phyloP scores from a whole-genome alignment of 202 grass and related monocot genomes.

The Tripidium arundinaceum region DNA sequence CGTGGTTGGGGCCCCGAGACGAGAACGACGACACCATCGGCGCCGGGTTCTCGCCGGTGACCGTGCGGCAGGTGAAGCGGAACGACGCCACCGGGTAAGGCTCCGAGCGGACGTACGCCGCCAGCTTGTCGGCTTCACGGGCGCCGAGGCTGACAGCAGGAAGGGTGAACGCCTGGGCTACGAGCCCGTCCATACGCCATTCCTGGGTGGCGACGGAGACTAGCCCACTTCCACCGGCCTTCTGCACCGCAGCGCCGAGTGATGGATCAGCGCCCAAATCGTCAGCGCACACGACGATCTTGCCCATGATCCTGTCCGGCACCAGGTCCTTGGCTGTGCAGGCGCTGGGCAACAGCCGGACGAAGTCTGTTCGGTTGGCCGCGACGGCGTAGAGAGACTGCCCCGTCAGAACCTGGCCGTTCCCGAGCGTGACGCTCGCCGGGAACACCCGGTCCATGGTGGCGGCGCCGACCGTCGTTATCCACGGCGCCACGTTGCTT shows the following conservation, averaged over 20 bases:
- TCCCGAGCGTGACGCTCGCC: slow-evolving; percentile 27
- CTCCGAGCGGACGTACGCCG: slow-evolving; percentile 20
- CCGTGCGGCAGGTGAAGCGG: slow-evolving; percentile 7
- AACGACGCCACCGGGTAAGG: slow-evolving; percentile 26
- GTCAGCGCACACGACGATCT: slow-evolving; percentile 25
- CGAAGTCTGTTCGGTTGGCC: background rate
- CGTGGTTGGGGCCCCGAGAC: slow-evolving; percentile 17
- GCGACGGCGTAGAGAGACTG: slow-evolving; percentile 20
- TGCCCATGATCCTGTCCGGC: slow-evolving; percentile 27
- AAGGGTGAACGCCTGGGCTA: background rate
- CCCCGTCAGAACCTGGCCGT: slow-evolving; percentile 31
- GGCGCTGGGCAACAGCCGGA: background rate
- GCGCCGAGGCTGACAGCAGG: slow-evolving; percentile 23
- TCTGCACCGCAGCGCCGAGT: background rate
- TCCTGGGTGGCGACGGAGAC: background rate
- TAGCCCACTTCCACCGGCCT: slow-evolving; percentile 19
- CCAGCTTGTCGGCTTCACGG: background rate
- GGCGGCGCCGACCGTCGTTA: slow-evolving; percentile 47
- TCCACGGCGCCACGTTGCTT: slow-evolving; percentile 44
- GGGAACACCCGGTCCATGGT: slow-evolving; percentile 40
- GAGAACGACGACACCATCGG: slow-evolving; percentile 37
- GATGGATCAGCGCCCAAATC: background rate
- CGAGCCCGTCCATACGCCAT: background rate
- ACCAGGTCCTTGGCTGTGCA: background rate
- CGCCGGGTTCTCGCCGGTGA: slow-evolving; percentile 31